These are phyloP conservation scores for Podospora tetraspora DNA, from an alignment of 495 filamentous ascomycete genomes.

Conservation along the genomic window DNA sequence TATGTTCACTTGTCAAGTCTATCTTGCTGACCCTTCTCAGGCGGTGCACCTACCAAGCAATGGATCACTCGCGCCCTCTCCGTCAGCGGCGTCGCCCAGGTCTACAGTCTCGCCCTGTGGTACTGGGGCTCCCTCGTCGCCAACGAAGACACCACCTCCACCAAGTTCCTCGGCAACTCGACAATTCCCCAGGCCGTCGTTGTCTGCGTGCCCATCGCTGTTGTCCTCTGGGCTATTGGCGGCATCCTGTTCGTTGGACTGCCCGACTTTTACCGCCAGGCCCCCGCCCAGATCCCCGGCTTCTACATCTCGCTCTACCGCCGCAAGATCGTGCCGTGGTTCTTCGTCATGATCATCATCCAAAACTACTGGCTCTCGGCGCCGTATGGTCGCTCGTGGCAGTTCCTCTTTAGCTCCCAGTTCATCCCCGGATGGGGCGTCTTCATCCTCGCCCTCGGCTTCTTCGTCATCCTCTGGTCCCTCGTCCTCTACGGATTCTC, in stretches of 20 bases:
- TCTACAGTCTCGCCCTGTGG: conserved; percentile 61
- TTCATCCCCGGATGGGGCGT: conserved; percentile 49
- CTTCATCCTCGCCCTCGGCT: conserved; percentile 46
- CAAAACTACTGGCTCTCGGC: conserved; percentile 60
- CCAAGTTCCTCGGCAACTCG: conserved; percentile 22
- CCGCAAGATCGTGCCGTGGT: conserved; percentile 55
- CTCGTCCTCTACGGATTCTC: conserved; percentile 42
- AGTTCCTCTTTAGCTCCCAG: conserved; percentile 49
- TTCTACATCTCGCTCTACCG: conserved; percentile 52
- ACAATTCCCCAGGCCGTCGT: conserved; percentile 39
- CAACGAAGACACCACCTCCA: conserved; percentile 22
- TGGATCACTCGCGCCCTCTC: conserved; percentile 62
- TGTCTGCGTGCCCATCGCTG: conserved; percentile 46
- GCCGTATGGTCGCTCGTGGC: conserved; percentile 57
- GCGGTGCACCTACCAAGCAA: conserved; percentile 53
- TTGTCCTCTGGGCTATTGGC: conserved; percentile 49
- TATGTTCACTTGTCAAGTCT: neutral
- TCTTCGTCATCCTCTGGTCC: conserved; percentile 55
- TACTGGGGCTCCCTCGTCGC: conserved; percentile 54
- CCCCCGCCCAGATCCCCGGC: conserved; percentile 59
- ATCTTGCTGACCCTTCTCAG: conserved; percentile 1
- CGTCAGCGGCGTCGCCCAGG: conserved; percentile 59
- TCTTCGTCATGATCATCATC: conserved; percentile 54
- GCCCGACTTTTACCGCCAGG: conserved; percentile 59
- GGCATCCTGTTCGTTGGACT: conserved; percentile 50